phyloP scores from a whole-genome alignment of 2,329 filamentous ascomycete species.

The Orbilia brochopaga region DNA sequence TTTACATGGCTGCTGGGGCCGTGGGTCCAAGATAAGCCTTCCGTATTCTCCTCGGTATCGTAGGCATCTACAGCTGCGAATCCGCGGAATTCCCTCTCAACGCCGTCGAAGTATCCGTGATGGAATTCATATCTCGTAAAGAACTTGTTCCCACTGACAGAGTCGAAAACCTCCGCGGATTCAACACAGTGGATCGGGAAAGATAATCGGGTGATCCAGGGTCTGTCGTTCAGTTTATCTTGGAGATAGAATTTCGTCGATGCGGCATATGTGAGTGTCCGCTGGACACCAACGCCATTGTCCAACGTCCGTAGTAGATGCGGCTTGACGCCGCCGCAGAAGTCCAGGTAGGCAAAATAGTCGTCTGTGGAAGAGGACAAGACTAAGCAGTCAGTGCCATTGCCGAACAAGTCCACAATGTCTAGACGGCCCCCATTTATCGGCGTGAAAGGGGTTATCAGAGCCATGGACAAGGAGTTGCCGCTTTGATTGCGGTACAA shows the following conservation, averaged over 20 bases:
- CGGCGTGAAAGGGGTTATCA: neutral
- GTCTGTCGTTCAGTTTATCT: slow-evolving; percentile 19
- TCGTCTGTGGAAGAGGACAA: neutral
- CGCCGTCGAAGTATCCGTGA: slow-evolving; percentile 46
- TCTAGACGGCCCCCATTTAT: neutral
- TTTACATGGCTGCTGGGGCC: slow-evolving; percentile 5
- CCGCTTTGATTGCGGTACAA: slow-evolving; percentile 23
- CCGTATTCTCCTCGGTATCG: slow-evolving; percentile 35
- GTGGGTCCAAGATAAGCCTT: slow-evolving; percentile 3
- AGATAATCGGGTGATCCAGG: slow-evolving; percentile 31
- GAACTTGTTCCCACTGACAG: neutral
- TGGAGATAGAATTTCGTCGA: slow-evolving; percentile 39
- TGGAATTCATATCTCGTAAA: slow-evolving; percentile 41
- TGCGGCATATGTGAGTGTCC: slow-evolving; percentile 13
- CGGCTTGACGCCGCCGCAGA: slow-evolving; percentile 19
- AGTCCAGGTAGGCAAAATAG: slow-evolving; percentile 20
- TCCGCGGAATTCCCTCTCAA: slow-evolving; percentile 49
- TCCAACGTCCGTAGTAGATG: slow-evolving; percentile 7
- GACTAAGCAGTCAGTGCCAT: slow-evolving; percentile 31
- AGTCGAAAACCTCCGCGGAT: neutral
- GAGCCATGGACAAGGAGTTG: slow-evolving; percentile 2
- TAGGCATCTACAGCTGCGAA: slow-evolving; percentile 48
- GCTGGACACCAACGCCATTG: slow-evolving; percentile 23
- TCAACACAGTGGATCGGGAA: slow-evolving; percentile 33
- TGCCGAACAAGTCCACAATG: slow-evolving; percentile 34